Base-by-base conservation (phyloP, 2,329 filamentous ascomycete genomes). In the Stemphylium beticola region DNA sequence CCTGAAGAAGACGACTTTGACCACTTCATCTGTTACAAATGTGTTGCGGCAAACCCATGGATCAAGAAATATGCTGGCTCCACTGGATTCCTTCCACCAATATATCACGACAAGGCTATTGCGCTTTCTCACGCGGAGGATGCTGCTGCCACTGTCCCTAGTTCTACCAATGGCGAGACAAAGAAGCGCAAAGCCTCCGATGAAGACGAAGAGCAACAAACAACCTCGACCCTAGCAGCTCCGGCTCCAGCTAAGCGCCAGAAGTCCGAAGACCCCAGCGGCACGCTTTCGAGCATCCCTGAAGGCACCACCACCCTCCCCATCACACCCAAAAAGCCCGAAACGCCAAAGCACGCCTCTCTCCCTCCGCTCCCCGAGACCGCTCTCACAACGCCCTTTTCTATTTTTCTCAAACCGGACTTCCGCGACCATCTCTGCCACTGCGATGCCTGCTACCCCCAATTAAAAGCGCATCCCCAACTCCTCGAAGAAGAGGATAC, bases 401-500 rank as follows among this genome's bases (percentile, higher is more conserved):
- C 92, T 1, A 83, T 99, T 26, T 97, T 98, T 77, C 82, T 96
- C 68, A 86, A 85, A 54, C 82, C 88, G 48, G 81, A 86, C 67
- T 98, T 98, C 80, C 90, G 93, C 64, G 83, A 89, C 36, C 81
- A 88, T 55, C 79, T 99, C 65, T 99, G 95, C 79, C 91, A 83
- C 69, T 99, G 95, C 76, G 73, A 85, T 14, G 77, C 82, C n/a
- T 97, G 93, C 79, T 96, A 91, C 76, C 86, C 87, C 1, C 78
- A 85, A 11, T 84, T 98, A 1, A 80, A 85, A 49, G 77, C 81
- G 0, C 87, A 96, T 71, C 85, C 87, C 0, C 90, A 96, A 69
- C 88, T 99, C 10, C 86, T 96, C 9, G 93, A 98, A 69, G 92
- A 96, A 75, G 95, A 99, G 80, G 92, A 96, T 31, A 87, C 87